Percentiles rank a stretch among this genome's conserved stretches.
Conservation (phyloP, 306 rosid species). For the Prinsepia uniflora region DNA sequence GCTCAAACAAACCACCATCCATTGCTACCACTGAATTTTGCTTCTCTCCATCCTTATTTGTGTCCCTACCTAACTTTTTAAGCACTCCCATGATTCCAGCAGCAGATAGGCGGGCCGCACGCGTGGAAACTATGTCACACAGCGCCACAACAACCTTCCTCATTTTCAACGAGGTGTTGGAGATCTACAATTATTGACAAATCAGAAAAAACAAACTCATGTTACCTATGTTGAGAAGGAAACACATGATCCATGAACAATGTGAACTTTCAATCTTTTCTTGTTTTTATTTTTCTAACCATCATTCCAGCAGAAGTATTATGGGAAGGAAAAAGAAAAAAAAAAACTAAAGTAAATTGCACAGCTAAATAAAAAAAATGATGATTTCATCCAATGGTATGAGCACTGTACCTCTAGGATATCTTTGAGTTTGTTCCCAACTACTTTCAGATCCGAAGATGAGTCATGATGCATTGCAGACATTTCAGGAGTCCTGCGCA, state of each 20-base stretch:
- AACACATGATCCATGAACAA: neutral
- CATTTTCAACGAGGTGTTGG: conserved; percentile 62
- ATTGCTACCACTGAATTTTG: conserved; percentile 74
- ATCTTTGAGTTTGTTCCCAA: conserved; percentile 65
- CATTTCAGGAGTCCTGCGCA: conserved; percentile 85
- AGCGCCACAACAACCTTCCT: conserved; percentile 58
- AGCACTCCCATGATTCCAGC: conserved; percentile 80
- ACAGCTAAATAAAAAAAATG: conserved; percentile 1
- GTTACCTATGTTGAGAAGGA: neutral
- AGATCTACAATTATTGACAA: conserved; percentile 39
- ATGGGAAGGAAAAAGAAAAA: conserved; percentile 9
- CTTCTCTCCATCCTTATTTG: conserved; percentile 53
- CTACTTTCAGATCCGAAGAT: conserved; percentile 75
- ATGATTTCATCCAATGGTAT: conserved; percentile 3
- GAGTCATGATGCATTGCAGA: conserved; percentile 86
- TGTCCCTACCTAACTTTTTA: conserved; percentile 85
- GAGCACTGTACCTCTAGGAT: conserved; percentile 58
- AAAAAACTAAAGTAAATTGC: neutral
- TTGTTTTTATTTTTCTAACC: neutral
- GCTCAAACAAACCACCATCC: conserved; percentile 95
- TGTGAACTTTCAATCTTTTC: neutral
- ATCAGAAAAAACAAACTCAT: conserved; percentile 5
- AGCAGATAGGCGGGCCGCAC: conserved; percentile 86
- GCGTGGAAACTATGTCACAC: conserved; percentile 73
- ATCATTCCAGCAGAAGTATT: conserved; percentile 8